Evolutionary conservation across 768 basidiomycete species (phyloP).

Genomic region (Phaeotremella fagi): DNA sequence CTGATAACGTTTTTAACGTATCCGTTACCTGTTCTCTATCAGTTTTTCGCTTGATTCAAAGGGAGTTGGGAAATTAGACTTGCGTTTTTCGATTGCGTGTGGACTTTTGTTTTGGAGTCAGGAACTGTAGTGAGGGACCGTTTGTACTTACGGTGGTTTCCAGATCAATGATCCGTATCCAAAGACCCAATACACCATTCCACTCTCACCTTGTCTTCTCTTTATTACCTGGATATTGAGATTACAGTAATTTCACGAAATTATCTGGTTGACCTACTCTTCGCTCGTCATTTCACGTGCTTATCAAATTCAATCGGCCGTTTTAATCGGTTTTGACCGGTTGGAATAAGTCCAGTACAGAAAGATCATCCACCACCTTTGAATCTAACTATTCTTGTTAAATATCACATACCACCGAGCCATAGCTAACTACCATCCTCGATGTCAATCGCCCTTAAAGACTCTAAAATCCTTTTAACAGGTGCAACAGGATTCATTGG

Average conservation of each 20-base stretch:
- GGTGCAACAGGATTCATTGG: background rate
- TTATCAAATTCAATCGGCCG: too few species aligned
- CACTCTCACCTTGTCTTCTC: too few species aligned
- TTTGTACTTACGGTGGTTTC: constrained; percentile 59
- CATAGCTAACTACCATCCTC: background rate
- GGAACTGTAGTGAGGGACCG: background rate
- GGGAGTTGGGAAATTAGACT: constrained; percentile 11
- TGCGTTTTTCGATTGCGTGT: constrained; percentile 67
- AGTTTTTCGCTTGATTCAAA: background rate
- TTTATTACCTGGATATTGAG: too few species aligned
- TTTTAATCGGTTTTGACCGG: background rate
- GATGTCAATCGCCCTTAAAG: background rate
- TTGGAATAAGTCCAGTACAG: too few species aligned
- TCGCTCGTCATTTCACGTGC: too few species aligned
- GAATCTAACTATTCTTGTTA: too few species aligned
- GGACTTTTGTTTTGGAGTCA: constrained; percentile 56
- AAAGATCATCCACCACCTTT: background rate
- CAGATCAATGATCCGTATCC: constrained; percentile 91
- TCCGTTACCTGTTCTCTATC: constrained; percentile 57
- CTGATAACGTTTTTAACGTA: constrained; percentile 87
- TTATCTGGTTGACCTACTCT: too few species aligned
- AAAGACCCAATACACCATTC: constrained; percentile 65
- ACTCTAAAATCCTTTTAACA: background rate
- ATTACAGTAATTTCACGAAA: too few species aligned
- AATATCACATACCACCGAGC: background rate